A percentile compares a stretch with the other conserved stretches of the same genome.
phyloP scores from a whole-genome alignment of 2,329 filamentous ascomycete genomes.

The Tolypocladium tropicale region DNA sequence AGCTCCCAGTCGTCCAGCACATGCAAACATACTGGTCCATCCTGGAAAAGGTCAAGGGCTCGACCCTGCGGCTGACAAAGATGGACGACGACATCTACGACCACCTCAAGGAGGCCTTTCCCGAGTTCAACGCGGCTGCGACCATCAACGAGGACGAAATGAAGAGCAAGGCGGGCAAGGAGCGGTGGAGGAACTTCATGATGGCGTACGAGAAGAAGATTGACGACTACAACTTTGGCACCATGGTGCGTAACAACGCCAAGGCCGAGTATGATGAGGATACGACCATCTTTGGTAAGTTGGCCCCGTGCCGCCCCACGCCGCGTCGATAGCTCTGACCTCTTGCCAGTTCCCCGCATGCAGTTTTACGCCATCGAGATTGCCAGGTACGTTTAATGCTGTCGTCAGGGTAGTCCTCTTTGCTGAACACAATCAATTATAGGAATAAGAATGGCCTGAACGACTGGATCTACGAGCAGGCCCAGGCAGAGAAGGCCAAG shows the following conservation, averaged over 20 bases:
- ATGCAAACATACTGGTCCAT: conserved; percentile 96
- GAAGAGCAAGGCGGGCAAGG: conserved; percentile 96
- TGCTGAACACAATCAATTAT: conserved; percentile 36
- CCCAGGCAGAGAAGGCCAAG: conserved; percentile 45
- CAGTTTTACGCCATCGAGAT: conserved; percentile 47
- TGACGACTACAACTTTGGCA: conserved; percentile 98
- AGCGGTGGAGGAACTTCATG: conserved; percentile 90
- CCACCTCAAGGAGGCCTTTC: conserved; percentile 79
- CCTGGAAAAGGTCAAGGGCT: conserved; percentile 82
- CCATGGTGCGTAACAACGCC: conserved; percentile 71
- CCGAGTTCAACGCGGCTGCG: conserved; percentile 76
- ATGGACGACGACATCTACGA: conserved; percentile 91
- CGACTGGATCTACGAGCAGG: conserved; percentile 91
- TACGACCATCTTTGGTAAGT: conserved; percentile 80
- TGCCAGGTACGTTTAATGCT: conserved; percentile 21
- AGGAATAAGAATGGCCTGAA: conserved; percentile 85
- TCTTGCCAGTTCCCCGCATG: conserved; percentile 39
- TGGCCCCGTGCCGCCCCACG: neutral
- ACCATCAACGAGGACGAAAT: conserved; percentile 86
- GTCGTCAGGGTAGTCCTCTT: conserved; percentile 1
- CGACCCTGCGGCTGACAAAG: conserved; percentile 82
- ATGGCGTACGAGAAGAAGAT: conserved; percentile 87
- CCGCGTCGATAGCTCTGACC: neutral
- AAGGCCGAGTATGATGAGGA: conserved; percentile 80
- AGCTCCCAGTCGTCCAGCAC: conserved; percentile 65